phyloP scores from a whole-genome alignment of 306 rosid species.

The Begonia loranthoides region DNA sequence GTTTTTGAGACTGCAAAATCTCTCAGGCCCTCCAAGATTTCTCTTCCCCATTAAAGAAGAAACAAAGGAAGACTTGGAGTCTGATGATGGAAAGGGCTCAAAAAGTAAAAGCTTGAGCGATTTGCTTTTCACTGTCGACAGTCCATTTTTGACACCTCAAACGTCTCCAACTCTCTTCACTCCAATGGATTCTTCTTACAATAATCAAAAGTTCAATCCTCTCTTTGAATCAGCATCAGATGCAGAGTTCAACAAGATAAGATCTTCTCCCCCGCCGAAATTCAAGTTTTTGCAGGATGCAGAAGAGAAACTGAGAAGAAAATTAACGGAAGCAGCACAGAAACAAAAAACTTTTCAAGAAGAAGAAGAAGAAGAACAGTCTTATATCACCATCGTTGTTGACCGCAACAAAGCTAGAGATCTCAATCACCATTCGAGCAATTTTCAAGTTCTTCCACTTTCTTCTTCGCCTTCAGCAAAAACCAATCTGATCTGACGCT shows the following conservation, averaged over 20 bases:
- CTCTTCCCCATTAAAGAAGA: conserved; percentile 91
- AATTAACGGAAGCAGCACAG: conserved; percentile 30
- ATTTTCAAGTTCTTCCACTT: conserved; percentile 65
- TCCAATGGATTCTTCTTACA: conserved; percentile 28
- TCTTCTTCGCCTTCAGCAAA: conserved; percentile 51
- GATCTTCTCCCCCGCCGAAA: conserved; percentile 91
- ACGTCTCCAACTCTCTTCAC: conserved; percentile 73
- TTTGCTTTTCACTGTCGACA: conserved; percentile 56
- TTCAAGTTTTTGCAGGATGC: conserved; percentile 92
- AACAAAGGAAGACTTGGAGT: conserved; percentile 88
- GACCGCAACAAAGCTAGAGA: conserved; percentile 44
- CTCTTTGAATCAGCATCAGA: conserved; percentile 66
- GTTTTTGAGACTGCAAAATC: conserved; percentile 47
- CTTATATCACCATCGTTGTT: conserved; percentile 47
- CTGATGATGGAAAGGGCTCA: conserved; percentile 68
- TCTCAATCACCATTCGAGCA: conserved; percentile 44
- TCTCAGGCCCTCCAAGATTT: conserved; percentile 64
- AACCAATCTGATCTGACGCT: conserved; percentile 23
- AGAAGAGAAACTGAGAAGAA: conserved; percentile 72
- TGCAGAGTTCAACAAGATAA: conserved; percentile 72
- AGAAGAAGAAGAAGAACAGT: conserved; percentile 38
- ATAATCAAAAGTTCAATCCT: conserved; percentile 54
- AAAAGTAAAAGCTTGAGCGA: conserved; percentile 65
- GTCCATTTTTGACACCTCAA: conserved; percentile 76
- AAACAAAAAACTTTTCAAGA: conserved; percentile 9